Conservation (phyloP, 1,139 yeast genomes). For the Hansenula sp. region DNA sequence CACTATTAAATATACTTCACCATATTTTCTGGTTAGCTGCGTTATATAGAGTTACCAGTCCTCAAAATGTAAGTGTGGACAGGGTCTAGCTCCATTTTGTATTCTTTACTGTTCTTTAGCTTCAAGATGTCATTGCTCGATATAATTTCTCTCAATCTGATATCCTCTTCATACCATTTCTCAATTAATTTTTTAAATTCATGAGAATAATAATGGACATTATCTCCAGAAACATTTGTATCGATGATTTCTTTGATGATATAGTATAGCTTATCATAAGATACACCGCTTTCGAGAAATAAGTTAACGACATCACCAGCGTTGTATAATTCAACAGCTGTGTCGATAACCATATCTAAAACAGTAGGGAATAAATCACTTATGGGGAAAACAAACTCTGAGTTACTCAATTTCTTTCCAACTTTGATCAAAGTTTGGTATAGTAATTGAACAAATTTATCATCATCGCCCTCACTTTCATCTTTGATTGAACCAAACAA, state of each 20-base stretch:
- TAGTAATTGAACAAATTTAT: slow-evolving; percentile 30
- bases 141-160: slow-evolving; percentile 50
- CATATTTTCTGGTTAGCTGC: too few relatives aligned
- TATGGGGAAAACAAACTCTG: slow-evolving; percentile 79
- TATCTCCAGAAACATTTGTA: slow-evolving; percentile 47
- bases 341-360: slow-evolving; percentile 27
- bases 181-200: slow-evolving; percentile 65
- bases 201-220: slow-evolving; percentile 38
- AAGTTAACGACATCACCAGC: slow-evolving; percentile 62
- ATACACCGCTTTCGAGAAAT: slow-evolving; percentile 71
- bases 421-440: slow-evolving; percentile 38
- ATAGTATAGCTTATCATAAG: slow-evolving; percentile 66
- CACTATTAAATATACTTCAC: too few relatives aligned
- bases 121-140: slow-evolving; percentile 14
- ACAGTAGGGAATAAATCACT: slow-evolving; percentile 63
- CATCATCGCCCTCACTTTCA: slow-evolving; percentile 24
- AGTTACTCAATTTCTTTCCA: slow-evolving; percentile 46
- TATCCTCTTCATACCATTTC: slow-evolving; percentile 63
- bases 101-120: neutral
- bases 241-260: slow-evolving; percentile 67
- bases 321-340: slow-evolving; percentile 38
- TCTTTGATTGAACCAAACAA: slow-evolving; percentile 39
- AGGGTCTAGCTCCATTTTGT: slow-evolving; percentile 5
- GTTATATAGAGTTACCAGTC: slow-evolving; percentile 29
- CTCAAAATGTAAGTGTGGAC: slow-evolving; percentile 12